Evolutionary conservation across 2,329 filamentous ascomycete species (phyloP).

Genomic region (Cladobotryum protrusum): DNA sequence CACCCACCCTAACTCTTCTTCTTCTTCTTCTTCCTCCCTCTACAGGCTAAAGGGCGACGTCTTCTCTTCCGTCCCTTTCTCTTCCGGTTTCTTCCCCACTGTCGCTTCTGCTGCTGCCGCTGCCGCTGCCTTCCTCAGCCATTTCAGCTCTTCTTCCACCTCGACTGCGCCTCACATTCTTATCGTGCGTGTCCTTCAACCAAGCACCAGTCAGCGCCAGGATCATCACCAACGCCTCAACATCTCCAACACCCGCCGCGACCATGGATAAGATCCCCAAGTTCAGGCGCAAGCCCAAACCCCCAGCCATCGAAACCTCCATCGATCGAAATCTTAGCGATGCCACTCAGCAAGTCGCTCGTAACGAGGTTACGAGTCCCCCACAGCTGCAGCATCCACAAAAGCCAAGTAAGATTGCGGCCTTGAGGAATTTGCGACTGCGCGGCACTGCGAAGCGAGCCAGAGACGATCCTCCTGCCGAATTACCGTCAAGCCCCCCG

Average conservation of each 20-base stretch:
- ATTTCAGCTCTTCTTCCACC: no score
- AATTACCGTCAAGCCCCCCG: conserved; percentile 24
- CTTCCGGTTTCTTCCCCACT: background rate
- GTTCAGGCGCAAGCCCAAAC: conserved; percentile 39
- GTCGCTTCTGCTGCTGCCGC: conserved; percentile 2
- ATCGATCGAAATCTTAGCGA: conserved; percentile 28
- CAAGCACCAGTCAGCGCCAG: background rate
- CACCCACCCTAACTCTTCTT: background rate
- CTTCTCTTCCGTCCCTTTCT: background rate
- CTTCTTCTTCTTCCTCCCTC: background rate
- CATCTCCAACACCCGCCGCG: background rate
- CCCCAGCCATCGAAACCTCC: conserved; percentile 36
- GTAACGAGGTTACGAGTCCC: conserved; percentile 16
- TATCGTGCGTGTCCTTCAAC: no score
- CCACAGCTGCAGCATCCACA: conserved; percentile 10
- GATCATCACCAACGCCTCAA: background rate
- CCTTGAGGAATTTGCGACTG: conserved; percentile 41
- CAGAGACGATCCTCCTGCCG: conserved; percentile 34
- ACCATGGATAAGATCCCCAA: conserved; percentile 38
- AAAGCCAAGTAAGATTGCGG: conserved; percentile 25
- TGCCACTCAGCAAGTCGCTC: conserved; percentile 17
- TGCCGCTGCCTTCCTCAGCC: no score
- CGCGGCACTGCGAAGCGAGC: conserved; percentile 42
- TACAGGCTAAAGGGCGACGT: background rate
- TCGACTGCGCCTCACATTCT: no score